phyloP scores from a whole-genome alignment of 768 basidiomycete species.

The Tremella fuciformis region DNA sequence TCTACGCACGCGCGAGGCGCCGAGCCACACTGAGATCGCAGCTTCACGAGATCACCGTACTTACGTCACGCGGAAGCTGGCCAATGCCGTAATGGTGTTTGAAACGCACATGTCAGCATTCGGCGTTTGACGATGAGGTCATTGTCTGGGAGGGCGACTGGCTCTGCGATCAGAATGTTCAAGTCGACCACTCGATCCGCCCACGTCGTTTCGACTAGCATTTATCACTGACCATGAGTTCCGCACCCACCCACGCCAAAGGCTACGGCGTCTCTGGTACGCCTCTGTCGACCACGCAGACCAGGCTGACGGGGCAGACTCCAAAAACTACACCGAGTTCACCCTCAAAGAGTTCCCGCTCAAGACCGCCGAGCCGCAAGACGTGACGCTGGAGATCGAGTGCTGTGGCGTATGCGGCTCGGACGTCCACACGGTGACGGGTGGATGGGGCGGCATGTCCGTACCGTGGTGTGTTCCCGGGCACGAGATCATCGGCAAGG shows the following conservation, averaged over 20 bases:
- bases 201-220: too few relatives aligned
- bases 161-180: too few relatives aligned
- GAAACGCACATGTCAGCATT: too few relatives aligned
- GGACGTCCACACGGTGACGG: slow-evolving; percentile 58
- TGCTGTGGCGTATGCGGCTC: slow-evolving; percentile 57
- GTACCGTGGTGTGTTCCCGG: slow-evolving; percentile 43
- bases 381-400: slow-evolving; percentile 48
- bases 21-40: too few relatives aligned
- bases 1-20: too few relatives aligned
- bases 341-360: slow-evolving; percentile 41
- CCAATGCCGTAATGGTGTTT: too few relatives aligned
- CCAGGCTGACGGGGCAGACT: slow-evolving; percentile 21
- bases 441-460: slow-evolving; percentile 53
- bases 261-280: slow-evolving; percentile 42
- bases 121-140: too few relatives aligned
- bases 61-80: too few relatives aligned
- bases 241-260: slow-evolving; percentile 24
- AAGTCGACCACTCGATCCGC: too few relatives aligned
- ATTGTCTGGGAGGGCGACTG: too few relatives aligned
- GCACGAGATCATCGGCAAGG: slow-evolving; percentile 62
- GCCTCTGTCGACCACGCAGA: slow-evolving; percentile 4
- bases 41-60: too few relatives aligned
- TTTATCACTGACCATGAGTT: too few relatives aligned
- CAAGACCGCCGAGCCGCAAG: slow-evolving; percentile 37
- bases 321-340: slow-evolving; percentile 45